Evolutionary conservation across 2,329 filamentous ascomycete genomes (phyloP), one percentile per base, ranked within the genome.

Genomic region (Apiospora saccharicola): DNA sequence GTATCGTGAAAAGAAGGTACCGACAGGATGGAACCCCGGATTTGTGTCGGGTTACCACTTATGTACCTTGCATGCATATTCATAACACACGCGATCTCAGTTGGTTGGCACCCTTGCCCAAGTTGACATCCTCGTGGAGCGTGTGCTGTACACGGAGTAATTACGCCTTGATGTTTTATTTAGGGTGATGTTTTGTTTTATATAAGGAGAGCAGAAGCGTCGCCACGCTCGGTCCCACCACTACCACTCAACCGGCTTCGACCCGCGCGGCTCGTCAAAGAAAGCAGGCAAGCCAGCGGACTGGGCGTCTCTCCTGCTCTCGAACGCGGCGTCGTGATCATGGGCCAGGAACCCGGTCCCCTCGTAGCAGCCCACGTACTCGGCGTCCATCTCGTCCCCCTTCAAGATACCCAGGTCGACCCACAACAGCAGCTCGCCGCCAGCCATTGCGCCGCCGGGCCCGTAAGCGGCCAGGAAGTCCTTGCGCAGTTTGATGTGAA

Each of bases 361-460:
- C 7, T 68, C 67, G 24, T 30, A 46, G n/a, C 67, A 68, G 41
- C 67, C 67, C 7, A 68, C 44, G 26, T 68, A 68, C 41, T 68
- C 67, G 24, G 67, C 67, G 44, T 68, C 67, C 67, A 68, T 46
- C 67, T 68, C 67, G 4, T 68, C 43, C 1, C 41, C 24, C 67
- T 68, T 68, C 14, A 68, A 24, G 19, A 68, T 22, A 8, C 67
- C 67, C 41, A 68, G 14, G 41, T 68, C 67, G 10, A 68, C 67
- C 67, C 67, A 47, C n/a, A 68, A 43, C 26, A 68, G n/a, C n/a
- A 68, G n/a, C 8, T 68, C 30, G 19, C 67, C 67, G 44, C 67
- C 67, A 0, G 19, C 5, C 67, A 68, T 68, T 2, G 8, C 44
- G 8, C 67, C 67, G 7, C 41, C 41, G 26, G 67, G 67, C n/a